Evolutionary conservation across 1,139 yeast species (phyloP), one percentile per base, ranked within the genome.

Genomic region (Nakaseomyces kungkrabaensis): DNA sequence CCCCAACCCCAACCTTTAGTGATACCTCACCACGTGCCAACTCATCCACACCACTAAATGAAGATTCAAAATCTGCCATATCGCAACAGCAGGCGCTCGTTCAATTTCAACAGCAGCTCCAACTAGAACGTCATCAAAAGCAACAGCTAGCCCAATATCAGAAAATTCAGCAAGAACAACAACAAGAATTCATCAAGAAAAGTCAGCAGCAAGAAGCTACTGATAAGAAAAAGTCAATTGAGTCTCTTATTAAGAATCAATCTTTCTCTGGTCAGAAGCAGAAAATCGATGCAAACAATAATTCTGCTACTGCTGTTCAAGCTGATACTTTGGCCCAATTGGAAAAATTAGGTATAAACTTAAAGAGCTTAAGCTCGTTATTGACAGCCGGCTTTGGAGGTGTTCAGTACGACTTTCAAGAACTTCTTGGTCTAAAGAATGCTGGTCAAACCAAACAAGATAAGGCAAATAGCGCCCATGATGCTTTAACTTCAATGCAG

Each of bases 391-490:
- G 65, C 7, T 54, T 61, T 27, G 66, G 66, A 24, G 66, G 66
- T 49, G 60, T 62, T 2, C 59, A 62, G 4, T 62, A 61, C 47
- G 66, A 62, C 43, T 59, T 61, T 40, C 63, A 61, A 46, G 66
- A 61, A 37, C 43, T 62, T 8, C 45, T 61, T 34, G 60, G 61
- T 11, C 45, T 59, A 32, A 59, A 59, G 29, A 51, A 56, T 46
- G 13, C 41, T 11, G 38, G 40, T 34, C 33, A 40, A 22, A 41
- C 34, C 11, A 46, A 48, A 9, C 53, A 48, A 26, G 50, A 54
- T 8, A 55, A 54, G 45, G 56, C 59, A 6, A 51, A 50, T 11
- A 48, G 56, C 27, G 57, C 59, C 2, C 57, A 54, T 38, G 57
- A 56, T 40, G 60, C 62, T 1, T 42, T 61, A 27, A 62, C 63